Evolutionary conservation across 106 monocot species (phyloP), one percentile per base, ranked within the genome.

Genomic region (Apostasia ramifera): DNA sequence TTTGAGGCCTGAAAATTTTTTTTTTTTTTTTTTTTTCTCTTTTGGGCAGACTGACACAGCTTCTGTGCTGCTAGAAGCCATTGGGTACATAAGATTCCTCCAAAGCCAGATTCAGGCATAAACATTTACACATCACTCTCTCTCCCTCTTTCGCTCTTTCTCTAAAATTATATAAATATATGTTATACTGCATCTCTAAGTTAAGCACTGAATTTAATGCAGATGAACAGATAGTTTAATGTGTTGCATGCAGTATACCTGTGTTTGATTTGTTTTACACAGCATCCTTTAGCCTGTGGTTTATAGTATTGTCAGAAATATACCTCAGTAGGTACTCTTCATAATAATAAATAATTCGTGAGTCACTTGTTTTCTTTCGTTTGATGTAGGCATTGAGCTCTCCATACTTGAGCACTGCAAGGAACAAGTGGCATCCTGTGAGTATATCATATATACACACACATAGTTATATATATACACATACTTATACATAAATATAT

Each of bases 51-150:
- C 94, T 87, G 94, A 94, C 87, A 94, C 94, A 5, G 90, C 94
- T 63, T 94, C 94, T 74, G 94, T 94, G 74, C 76, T 94, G 71
- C 74, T 76, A 66, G 94, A 94, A 81, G 84, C 94, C 78, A 94
- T 90, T 85, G 90, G 94, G 66, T 94, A 90, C 80, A 90, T 94
- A 75, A 94, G 94, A 94, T 94, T 94, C 90, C 94, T 94, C 52
- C 90, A 94, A 53, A 52, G 80, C 72, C 94, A 94, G 79, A 85
- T 94, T 78, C 76, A 90, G 94, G 94, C 90, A 55, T 50, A 26
- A 26, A 26, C 26, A 26, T 26, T 26, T 26, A 26, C 26, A 26
- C 26, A 26, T 26, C 26, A 26, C 26, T 26, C 26, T 26, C 26
- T 26, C 0, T 26, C 0, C 68, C 15, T 69, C 39, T 41, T 6